Evolutionary conservation across 2,329 filamentous ascomycete genomes (phyloP).

Genomic region (Aspergillus hortae): DNA sequence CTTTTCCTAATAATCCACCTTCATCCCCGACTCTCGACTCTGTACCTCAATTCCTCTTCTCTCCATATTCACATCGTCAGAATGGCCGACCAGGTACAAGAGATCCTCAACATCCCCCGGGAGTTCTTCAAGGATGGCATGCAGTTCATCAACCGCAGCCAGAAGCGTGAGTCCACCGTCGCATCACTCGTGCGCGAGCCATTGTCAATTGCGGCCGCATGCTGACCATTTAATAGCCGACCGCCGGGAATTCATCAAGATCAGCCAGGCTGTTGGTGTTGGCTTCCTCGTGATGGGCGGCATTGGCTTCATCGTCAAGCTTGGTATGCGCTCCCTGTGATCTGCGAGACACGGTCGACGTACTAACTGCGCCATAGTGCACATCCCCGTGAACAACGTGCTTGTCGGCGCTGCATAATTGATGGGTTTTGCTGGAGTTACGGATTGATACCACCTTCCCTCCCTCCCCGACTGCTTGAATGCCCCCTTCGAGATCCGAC

Average conservation of each 20-base stretch:
- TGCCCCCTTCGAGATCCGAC: neutral
- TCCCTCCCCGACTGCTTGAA: neutral
- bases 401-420: conserved; percentile 45
- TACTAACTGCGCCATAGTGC: conserved; percentile 34
- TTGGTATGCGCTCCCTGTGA: conserved; percentile 44
- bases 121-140: conserved; percentile 21
- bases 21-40: neutral
- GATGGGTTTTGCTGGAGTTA: neutral
- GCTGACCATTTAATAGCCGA: conserved; percentile 42
- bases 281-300: conserved; percentile 57
- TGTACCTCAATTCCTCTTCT: neutral
- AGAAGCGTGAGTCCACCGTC: conserved; percentile 18
- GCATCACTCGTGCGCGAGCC: neutral
- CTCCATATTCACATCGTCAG: conserved; percentile 1
- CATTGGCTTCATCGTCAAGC: conserved; percentile 59
- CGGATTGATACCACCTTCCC: conserved; percentile 1
- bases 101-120: conserved; percentile 21
- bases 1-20: neutral
- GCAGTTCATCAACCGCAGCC: conserved; percentile 21
- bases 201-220: conserved; percentile 5
- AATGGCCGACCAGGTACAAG: conserved; percentile 23
- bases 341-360: neutral
- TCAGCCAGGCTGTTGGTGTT: conserved; percentile 58
- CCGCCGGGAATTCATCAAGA: conserved; percentile 59
- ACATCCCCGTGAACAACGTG: conserved; percentile 51